Conservation (phyloP, 192 early-diverging fungal genomes). For the Coemansia sp. region DNA sequence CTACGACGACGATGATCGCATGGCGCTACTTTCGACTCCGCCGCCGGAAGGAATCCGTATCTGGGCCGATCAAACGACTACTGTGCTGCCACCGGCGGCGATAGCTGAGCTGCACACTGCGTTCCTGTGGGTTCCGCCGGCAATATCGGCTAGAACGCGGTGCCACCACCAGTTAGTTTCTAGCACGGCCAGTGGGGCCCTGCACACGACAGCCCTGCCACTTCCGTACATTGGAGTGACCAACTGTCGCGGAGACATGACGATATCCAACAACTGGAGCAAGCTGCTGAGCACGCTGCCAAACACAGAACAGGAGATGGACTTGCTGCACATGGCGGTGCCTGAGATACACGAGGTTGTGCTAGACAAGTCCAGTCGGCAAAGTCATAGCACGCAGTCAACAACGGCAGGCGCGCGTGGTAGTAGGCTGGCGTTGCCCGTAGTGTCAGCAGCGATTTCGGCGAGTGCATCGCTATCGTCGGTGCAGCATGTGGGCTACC, state of each 20-base stretch:
- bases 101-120: slow-evolving; percentile 11
- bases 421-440: slow-evolving; percentile 1
- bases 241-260: slow-evolving; percentile 40
- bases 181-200: slow-evolving; percentile 9
- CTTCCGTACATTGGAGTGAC: slow-evolving; percentile 16
- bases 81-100: background rate
- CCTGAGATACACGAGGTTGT: slow-evolving; percentile 35
- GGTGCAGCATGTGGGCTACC: slow-evolving; percentile 6
- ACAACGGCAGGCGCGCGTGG: background rate
- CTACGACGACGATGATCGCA: slow-evolving; percentile 23
- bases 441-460: slow-evolving; percentile 11
- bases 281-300: slow-evolving; percentile 21
- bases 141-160: slow-evolving; percentile 13
- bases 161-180: slow-evolving; percentile 28
- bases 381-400: slow-evolving; percentile 13
- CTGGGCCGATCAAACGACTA: slow-evolving; percentile 15
- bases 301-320: slow-evolving; percentile 22
- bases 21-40: slow-evolving; percentile 14
- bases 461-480: slow-evolving; percentile 12
- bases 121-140: slow-evolving; percentile 40
- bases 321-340: slow-evolving; percentile 21
- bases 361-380: slow-evolving; percentile 12
- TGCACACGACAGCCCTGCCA: slow-evolving; percentile 17
- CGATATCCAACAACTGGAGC: slow-evolving; percentile 44
- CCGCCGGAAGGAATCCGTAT: slow-evolving; percentile 24